These are phyloP conservation scores for Furcasterigmium sp. DNA, from an alignment of 2,329 filamentous ascomycete species.

Conservation along the genomic window DNA sequence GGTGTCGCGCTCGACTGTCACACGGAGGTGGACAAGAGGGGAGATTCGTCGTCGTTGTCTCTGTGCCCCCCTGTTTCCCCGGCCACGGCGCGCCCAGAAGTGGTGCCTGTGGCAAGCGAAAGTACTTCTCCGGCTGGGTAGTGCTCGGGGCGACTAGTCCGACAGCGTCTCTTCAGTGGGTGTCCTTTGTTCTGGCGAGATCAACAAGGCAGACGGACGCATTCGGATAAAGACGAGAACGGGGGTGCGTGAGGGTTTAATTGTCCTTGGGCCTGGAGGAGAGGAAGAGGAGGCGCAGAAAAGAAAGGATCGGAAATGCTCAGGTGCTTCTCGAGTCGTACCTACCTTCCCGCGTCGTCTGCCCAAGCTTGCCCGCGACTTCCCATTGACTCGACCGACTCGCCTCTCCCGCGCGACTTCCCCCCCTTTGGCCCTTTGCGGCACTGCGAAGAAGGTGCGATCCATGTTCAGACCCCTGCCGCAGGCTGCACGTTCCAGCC, in stretches of 20 bases:
- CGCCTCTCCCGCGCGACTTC: too few species aligned
- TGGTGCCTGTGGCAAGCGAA: background rate
- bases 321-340: too few species aligned
- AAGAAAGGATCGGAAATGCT: background rate
- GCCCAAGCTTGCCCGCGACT: background rate
- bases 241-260: too few species aligned
- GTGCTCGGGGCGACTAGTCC: too few species aligned
- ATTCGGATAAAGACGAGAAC: background rate
- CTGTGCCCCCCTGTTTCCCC: background rate
- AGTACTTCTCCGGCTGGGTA: background rate
- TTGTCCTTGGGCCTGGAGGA: background rate
- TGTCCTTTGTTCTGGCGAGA: too few species aligned
- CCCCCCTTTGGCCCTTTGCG: too few species aligned
- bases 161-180: too few species aligned
- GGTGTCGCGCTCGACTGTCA: background rate
- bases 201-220: too few species aligned
- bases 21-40: background rate
- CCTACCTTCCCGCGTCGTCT: background rate
- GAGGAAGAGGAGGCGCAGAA: background rate
- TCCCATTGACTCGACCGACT: too few species aligned
- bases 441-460: background rate
- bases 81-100: background rate
- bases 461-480: background rate
- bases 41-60: background rate
- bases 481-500: too few species aligned